Evolutionary conservation across 2,329 filamentous ascomycete species (phyloP), one percentile per base, ranked within the genome.

Genomic region (Neodidymelliopsis sp.): DNA sequence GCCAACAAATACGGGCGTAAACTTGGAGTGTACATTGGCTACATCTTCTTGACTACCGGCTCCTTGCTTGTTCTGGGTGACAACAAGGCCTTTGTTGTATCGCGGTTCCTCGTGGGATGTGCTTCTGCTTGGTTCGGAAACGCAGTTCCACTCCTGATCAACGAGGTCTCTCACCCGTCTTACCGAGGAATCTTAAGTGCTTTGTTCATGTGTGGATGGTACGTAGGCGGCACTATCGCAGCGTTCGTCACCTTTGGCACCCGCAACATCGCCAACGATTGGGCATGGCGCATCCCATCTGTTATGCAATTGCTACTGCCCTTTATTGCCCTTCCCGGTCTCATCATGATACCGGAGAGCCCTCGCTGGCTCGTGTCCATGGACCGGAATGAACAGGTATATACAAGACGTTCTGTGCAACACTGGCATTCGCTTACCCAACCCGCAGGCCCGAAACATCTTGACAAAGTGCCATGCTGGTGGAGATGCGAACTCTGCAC

Each of bases 161-260:
- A 70, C 24, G 75, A 77, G 50, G 66, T 76, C 19, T 71, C 74
- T 0, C 73, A 76, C 31, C 75, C 75, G 1, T 65, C 63, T 0
- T 73, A 77, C 31, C 69, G 75, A 11, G 65, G 64, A 15, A 62
- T 71, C 2, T 46, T 66, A 5, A 75, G 60, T 27, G 63, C 67
- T 0, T 42, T 74, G 0, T 76, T 69, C 54, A 74, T 69, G 55
- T 68, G 61, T 18, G 66, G 68, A 2, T 74, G 64, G 60, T 74
- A 74, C 28, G 38, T 82, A 50, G 80, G 80, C 7, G 31, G 37
- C 6, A 53, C 38, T 19, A 37, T 54, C 16, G 47, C 78, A 0
- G 76, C 77, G 1, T 74, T 71, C 24, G 73, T 79, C n/a, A 77
- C 75, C 2, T 75, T 80, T 29, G 75, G 77, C 13, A 81, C 78